A percentile compares a stretch with the other conserved stretches of the same genome.
These are phyloP conservation scores for Pseudogymnoascus sp. DNA, from an alignment of 2,329 filamentous ascomycete species.

Conservation along the genomic window DNA sequence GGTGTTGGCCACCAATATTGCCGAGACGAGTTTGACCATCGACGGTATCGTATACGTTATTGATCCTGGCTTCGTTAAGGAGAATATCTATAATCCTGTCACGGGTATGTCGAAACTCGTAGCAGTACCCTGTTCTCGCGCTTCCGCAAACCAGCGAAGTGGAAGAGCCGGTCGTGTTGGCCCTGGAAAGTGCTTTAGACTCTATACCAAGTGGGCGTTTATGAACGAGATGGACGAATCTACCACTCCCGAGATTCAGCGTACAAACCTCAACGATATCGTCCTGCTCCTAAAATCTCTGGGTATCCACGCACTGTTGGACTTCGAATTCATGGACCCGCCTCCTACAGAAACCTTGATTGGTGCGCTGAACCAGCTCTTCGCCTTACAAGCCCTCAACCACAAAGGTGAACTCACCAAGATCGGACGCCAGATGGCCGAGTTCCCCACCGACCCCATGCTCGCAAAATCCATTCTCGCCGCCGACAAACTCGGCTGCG, in stretches of 20 bases:
- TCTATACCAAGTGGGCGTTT: slow-evolving; percentile 91
- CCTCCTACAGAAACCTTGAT: slow-evolving; percentile 87
- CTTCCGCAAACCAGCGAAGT: slow-evolving; percentile 85
- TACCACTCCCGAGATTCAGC: slow-evolving; percentile 86
- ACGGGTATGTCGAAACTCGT: slow-evolving; percentile 90
- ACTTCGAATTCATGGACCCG: slow-evolving; percentile 95
- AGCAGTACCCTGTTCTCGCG: slow-evolving; percentile 83
- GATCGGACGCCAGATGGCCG: slow-evolving; percentile 86
- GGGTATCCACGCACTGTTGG: slow-evolving; percentile 83
- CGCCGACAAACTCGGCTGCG: slow-evolving; percentile 83
- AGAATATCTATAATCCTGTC: slow-evolving; percentile 85
- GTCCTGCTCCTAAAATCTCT: slow-evolving; percentile 82
- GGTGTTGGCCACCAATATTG: slow-evolving; percentile 92
- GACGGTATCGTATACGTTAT: slow-evolving; percentile 96
- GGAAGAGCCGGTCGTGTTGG: slow-evolving; percentile 89
- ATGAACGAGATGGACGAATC: slow-evolving; percentile 92
- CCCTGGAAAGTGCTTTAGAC: slow-evolving; percentile 83
- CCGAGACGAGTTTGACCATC: slow-evolving; percentile 90
- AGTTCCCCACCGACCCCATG: slow-evolving; percentile 90
- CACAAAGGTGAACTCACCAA: slow-evolving; percentile 85
- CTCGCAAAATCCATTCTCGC: slow-evolving; percentile 82
- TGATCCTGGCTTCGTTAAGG: slow-evolving; percentile 90
- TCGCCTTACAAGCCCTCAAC: slow-evolving; percentile 82
- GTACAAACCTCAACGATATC: slow-evolving; percentile 77
- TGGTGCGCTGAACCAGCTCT: slow-evolving; percentile 80